These are phyloP conservation scores for Ambrosiella xylebori DNA, from an alignment of 2,329 filamentous ascomycete species.

Conservation along the genomic window DNA sequence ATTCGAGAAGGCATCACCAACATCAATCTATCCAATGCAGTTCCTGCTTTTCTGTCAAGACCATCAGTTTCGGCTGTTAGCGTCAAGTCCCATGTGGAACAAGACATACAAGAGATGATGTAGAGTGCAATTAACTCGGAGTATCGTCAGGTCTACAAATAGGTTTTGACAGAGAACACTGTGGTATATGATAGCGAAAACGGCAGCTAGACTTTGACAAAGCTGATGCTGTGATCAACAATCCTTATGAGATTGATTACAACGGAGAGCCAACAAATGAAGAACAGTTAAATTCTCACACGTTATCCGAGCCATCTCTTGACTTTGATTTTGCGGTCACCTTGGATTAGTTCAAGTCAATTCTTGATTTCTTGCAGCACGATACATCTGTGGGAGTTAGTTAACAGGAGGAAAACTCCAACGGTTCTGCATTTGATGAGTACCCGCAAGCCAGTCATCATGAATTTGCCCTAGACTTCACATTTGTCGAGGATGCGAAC, in stretches of 20 bases:
- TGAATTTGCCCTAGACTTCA: no score
- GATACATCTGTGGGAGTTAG: no score
- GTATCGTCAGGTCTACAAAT: slow-evolving; percentile 19
- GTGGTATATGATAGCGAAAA: slow-evolving; percentile 9
- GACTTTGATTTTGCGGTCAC: no score
- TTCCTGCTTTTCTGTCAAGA: slow-evolving; percentile 17
- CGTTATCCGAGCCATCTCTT: no score
- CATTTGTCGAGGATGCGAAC: no score
- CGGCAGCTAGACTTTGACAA: slow-evolving; percentile 12
- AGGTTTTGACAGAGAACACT: slow-evolving; percentile 19
- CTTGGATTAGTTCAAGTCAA: no score
- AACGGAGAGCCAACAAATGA: background rate
- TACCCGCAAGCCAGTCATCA: no score
- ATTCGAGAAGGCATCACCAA: slow-evolving; percentile 31
- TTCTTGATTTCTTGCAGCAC: no score
- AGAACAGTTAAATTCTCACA: no score
- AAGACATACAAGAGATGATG: slow-evolving; percentile 30
- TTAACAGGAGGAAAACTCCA: no score
- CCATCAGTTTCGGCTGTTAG: slow-evolving; percentile 12
- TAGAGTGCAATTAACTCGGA: slow-evolving; percentile 26
- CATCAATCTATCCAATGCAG: slow-evolving; percentile 30
- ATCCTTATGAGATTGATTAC: background rate
- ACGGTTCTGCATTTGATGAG: no score
- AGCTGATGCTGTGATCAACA: slow-evolving; percentile 1
- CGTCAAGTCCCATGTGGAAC: slow-evolving; percentile 20